These are phyloP conservation scores for Ampelomyces quisqualis DNA, from an alignment of 2,329 filamentous ascomycete species.

Conservation along the genomic window DNA sequence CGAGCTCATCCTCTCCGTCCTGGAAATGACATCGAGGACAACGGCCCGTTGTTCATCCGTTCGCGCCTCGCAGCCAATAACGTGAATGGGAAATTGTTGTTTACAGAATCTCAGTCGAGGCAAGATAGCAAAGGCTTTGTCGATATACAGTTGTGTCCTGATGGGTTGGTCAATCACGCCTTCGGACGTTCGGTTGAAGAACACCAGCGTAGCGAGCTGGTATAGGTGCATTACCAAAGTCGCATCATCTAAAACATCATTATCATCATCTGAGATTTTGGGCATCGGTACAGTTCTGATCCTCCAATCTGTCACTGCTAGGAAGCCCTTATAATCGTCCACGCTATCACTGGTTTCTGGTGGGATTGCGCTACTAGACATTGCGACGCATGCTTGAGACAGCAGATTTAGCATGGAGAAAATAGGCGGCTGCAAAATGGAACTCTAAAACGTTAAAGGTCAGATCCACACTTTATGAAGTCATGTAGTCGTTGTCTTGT, in stretches of 20 bases:
- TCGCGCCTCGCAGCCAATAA: conserved; percentile 34
- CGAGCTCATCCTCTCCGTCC: conserved; percentile 10
- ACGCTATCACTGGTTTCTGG: background rate
- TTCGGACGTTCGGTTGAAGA: conserved; percentile 14
- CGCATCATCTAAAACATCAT: background rate
- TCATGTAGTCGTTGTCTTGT: background rate
- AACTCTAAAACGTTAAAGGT: background rate
- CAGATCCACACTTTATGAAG: background rate
- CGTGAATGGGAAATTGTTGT: conserved; percentile 29
- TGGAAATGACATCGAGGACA: conserved; percentile 15
- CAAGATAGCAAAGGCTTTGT: conserved; percentile 11
- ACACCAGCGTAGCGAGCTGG: conserved; percentile 15
- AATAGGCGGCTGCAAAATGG: background rate
- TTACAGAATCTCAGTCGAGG: conserved; percentile 21
- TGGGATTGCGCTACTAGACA: conserved; percentile 3
- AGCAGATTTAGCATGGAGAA: conserved; percentile 7
- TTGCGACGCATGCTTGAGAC: conserved; percentile 11
- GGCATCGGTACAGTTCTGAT: conserved; percentile 8
- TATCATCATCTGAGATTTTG: background rate
- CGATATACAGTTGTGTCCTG: conserved; percentile 6
- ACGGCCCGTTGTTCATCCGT: conserved; percentile 28
- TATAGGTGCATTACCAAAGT: conserved; percentile 7
- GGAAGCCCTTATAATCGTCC: conserved; percentile 8
- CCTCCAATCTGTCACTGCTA: conserved; percentile 14
- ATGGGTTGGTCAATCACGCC: conserved; percentile 9